Evolutionary conservation across 2,329 filamentous ascomycete species (phyloP), one percentile per base, ranked within the genome.

Genomic region (Dryadomyces sulphureus): DNA sequence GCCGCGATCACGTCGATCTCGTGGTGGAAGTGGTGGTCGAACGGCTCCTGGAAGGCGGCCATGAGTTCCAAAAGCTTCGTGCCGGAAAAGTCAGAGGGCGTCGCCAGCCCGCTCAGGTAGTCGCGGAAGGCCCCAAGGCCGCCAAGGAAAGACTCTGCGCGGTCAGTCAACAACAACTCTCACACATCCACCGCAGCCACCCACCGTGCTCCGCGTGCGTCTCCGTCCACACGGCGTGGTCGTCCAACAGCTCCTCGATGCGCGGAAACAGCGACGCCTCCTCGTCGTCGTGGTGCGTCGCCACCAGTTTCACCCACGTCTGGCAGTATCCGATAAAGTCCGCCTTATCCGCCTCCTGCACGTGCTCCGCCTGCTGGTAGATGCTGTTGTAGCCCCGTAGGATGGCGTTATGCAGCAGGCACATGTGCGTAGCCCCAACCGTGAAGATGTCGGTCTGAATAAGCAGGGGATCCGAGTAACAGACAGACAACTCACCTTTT

Each of bases 361-460:
- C 14, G 53, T 71, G 62, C 11, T 68, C 66, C 1, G 73, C 75
- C 57, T 80, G 77, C 36, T 71, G 67, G 56, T 73, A 77, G 55
- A 81, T 77, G 54, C 68, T 72, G 59, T 81, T 81, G 64, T 74
- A 77, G 45, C 75, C 73, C 38, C 77, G 73, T 51, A 80, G 70
- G 54, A 81, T 72, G 47, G 70, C 63, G 54, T 81, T 81, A 64
- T 81, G 75, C 43, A 77, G 62, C 44, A 79, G 58, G 3, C 68
- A 66, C 75, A 79, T 80, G 59, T 80, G 72, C 16, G 73, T 75
- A 0, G 76, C 74, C 20, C 72, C 72, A 0, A 65, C 67, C 1
- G 72, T 75, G 58, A 77, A 79, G 52, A 76, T 64, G 54, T 79
- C 73, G 34, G 69, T 70, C 69, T 74, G 49, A 4, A n/a, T n/a